Conservation (phyloP, 2,329 filamentous ascomycete species). For the Fusarium sp. region DNA sequence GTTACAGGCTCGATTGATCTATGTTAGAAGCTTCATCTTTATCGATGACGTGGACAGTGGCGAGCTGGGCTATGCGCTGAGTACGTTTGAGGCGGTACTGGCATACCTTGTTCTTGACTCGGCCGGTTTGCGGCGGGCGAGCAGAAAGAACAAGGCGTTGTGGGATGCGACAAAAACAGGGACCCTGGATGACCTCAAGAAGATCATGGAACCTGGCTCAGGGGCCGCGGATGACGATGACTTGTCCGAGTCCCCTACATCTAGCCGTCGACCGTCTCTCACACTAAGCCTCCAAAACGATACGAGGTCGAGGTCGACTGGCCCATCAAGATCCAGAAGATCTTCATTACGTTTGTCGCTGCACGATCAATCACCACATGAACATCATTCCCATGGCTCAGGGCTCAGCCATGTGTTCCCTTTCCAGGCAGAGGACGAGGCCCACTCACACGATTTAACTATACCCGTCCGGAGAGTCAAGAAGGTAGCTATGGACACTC, state of each 20-base stretch:
- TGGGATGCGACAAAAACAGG: constrained; percentile 90
- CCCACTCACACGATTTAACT: constrained; percentile 41
- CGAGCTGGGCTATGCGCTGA: constrained; percentile 94
- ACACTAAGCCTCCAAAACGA: constrained; percentile 60
- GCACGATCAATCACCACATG: constrained; percentile 47
- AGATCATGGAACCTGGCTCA: constrained; percentile 78
- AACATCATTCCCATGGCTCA: constrained; percentile 64
- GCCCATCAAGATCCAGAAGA: constrained; percentile 45
- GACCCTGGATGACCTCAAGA: constrained; percentile 76
- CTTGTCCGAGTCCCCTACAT: constrained; percentile 49
- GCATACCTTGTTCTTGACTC: constrained; percentile 88
- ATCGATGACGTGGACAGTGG: constrained; percentile 97
- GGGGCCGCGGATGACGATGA: constrained; percentile 60
- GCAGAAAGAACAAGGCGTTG: constrained; percentile 82
- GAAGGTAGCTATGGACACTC: constrained; percentile 87
- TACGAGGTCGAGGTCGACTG: constrained; percentile 36
- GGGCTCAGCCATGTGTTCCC: constrained; percentile 88
- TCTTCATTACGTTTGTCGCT: constrained; percentile 54
- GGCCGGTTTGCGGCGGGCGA: constrained; percentile 81
- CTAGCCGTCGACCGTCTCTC: constrained; percentile 57
- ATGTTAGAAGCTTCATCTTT: constrained; percentile 97
- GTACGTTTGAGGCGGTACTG: constrained; percentile 93
- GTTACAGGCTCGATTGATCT: constrained; percentile 87
- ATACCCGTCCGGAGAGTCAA: constrained; percentile 66
- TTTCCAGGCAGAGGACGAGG: constrained; percentile 68